Evolutionary conservation across 2,329 filamentous ascomycete species (phyloP), one percentile per base, ranked within the genome.

Genomic region (Claviceps sp.): DNA sequence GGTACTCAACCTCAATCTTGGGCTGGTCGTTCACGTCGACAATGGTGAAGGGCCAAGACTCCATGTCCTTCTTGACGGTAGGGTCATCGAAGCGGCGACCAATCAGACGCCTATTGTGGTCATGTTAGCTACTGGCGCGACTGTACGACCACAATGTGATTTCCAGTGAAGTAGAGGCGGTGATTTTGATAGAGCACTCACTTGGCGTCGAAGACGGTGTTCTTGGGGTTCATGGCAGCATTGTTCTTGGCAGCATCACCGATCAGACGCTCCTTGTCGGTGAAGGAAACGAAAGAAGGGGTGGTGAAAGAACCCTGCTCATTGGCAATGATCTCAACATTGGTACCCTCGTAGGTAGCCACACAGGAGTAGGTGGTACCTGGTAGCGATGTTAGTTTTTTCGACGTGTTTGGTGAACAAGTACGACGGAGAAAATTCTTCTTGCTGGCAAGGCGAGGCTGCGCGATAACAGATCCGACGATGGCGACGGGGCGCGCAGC

Each of bases 301-400:
- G 93, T 97, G 69, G 93, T 97, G 78, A 95, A 95, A 77, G 83
- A 90, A 81, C 91, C 91, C 84, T 97, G 91, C 82, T 97, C 91
- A 78, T 97, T 97, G 85, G 91, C 91, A 73, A 97, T 96, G 81
- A 98, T 98, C 75, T 98, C 93, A 72, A 97, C 91, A 84, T 95
- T 96, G 80, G 82, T 91, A 72, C 93, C 93, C 78, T 97, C 93
- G 78, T 97, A 98, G 75, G 87, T 94, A 76, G 93, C 93, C 77
- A 97, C 93, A 76, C 93, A 98, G 69, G 93, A 97, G 84, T 98
- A 98, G 74, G 93, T 98, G 65, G 93, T 98, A 75, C 93, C 91
- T 96, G 64, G 59, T 55, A 36, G 5, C 14, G 14, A 26, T 20
- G 42, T 50, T n/a, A 50, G 49, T 36, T n/a, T 26, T 26, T 34